Percentiles rank a stretch among this genome's conserved stretches.
phyloP scores from a whole-genome alignment of 2,329 filamentous ascomycete species.

The Diaporthe longicolla region DNA sequence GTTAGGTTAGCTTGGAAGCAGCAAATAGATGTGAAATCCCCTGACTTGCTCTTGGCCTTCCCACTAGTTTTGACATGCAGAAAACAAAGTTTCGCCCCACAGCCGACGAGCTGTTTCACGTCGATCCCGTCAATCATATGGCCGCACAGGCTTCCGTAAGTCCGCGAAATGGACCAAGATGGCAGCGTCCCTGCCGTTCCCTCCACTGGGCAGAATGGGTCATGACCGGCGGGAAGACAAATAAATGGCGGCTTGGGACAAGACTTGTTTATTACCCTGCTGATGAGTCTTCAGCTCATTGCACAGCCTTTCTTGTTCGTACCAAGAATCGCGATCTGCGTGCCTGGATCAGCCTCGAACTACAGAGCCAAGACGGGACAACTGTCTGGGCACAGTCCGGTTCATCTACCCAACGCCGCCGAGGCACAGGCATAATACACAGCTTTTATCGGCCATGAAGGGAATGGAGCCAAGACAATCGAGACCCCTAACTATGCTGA shows the following conservation, averaged over 20 bases:
- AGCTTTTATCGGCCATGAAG: background rate
- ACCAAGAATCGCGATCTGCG: background rate
- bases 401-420: constrained; percentile 23
- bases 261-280: too few relatives aligned
- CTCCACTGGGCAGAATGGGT: background rate
- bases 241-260: background rate
- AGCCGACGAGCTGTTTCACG: constrained; percentile 21
- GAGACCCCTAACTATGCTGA: background rate
- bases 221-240: background rate
- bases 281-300: background rate
- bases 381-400: background rate
- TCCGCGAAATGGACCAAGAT: background rate
- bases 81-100: constrained; percentile 26
- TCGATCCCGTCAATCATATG: constrained; percentile 5
- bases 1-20: constrained; percentile 11
- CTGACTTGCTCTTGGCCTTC: background rate
- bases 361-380: constrained; percentile 14
- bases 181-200: background rate
- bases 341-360: background rate
- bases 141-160: background rate
- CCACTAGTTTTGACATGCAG: background rate
- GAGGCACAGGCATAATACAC: background rate
- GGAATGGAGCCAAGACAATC: constrained; percentile 2
- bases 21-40: background rate
- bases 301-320: background rate